Evolutionary conservation across 345 rosid genomes (phyloP).

Genomic region (Eucalyptus cloeziana): DNA sequence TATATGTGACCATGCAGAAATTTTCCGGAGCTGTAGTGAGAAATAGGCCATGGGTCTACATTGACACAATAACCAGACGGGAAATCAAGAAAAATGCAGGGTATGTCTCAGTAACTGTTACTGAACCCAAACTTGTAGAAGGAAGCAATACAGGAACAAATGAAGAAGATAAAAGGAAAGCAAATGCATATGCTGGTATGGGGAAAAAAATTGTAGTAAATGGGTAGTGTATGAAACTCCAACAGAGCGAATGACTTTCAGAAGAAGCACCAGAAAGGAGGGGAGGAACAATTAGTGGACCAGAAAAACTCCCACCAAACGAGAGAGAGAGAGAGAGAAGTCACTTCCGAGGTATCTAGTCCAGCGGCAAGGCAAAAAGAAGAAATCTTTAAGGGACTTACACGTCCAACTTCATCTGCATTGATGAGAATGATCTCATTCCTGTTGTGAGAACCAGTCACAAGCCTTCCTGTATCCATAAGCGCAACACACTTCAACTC

Average conservation of each 20-base stretch:
- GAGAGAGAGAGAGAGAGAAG: background rate
- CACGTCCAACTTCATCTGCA: conserved; percentile 66
- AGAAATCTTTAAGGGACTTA: conserved; percentile 12
- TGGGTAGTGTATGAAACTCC: background rate
- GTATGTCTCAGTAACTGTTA: background rate
- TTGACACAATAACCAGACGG: background rate
- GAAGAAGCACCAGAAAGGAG: background rate
- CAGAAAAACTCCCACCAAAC: background rate
- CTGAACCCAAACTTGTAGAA: background rate
- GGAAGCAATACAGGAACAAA: background rate
- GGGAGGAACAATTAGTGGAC: background rate
- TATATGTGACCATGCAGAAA: background rate
- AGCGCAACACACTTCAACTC: background rate
- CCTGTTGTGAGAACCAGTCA: conserved; percentile 92
- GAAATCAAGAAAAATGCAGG: background rate
- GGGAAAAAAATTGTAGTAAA: background rate
- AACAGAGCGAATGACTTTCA: background rate
- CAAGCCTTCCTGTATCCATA: conserved; percentile 39
- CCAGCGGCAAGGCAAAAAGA: background rate
- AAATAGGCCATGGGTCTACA: background rate
- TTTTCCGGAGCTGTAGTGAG: background rate
- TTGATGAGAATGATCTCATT: conserved; percentile 83
- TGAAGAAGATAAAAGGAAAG: background rate
- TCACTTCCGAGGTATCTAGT: background rate
- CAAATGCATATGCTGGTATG: background rate